phyloP scores from a whole-genome alignment of 495 filamentous ascomycete species.

The Hypoxylon lienhwacheense region DNA sequence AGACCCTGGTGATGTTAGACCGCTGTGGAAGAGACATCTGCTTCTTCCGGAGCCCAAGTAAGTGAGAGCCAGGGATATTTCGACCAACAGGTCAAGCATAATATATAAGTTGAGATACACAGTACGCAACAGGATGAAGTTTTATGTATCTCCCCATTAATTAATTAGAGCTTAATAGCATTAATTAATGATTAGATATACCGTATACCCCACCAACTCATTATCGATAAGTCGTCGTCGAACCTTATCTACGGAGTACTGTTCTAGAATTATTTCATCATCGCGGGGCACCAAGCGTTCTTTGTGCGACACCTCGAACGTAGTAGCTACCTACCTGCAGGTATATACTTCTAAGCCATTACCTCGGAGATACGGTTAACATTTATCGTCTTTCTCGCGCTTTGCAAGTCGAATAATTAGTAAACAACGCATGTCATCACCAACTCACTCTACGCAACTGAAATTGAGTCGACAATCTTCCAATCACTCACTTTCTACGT shows the following conservation, averaged over 20 bases:
- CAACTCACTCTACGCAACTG: too few species aligned
- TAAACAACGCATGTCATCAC: too few species aligned
- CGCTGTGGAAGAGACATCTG: constrained; percentile 15
- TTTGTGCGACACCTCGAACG: neutral
- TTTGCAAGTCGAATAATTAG: too few species aligned
- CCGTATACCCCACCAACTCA: constrained; percentile 7
- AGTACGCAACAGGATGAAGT: too few species aligned
- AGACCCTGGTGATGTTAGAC: neutral
- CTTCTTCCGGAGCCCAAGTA: too few species aligned
- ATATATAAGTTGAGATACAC: too few species aligned
- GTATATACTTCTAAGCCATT: neutral
- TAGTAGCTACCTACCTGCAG: neutral
- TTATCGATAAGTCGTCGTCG: constrained; percentile 20
- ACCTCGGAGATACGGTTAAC: too few species aligned
- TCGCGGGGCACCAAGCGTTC: constrained; percentile 21
- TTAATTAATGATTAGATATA: neutral
- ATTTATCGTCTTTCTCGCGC: too few species aligned
- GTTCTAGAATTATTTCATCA: constrained; percentile 26
- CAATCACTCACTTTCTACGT: too few species aligned
- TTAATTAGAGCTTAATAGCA: neutral
- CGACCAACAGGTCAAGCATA: too few species aligned
- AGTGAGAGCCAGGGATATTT: too few species aligned
- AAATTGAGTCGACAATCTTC: too few species aligned
- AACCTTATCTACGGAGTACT: neutral
- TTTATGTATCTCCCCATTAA: neutral